These are phyloP conservation scores for Botrytis sinoallii DNA, from an alignment of 2,329 filamentous ascomycete species.

Conservation along the genomic window DNA sequence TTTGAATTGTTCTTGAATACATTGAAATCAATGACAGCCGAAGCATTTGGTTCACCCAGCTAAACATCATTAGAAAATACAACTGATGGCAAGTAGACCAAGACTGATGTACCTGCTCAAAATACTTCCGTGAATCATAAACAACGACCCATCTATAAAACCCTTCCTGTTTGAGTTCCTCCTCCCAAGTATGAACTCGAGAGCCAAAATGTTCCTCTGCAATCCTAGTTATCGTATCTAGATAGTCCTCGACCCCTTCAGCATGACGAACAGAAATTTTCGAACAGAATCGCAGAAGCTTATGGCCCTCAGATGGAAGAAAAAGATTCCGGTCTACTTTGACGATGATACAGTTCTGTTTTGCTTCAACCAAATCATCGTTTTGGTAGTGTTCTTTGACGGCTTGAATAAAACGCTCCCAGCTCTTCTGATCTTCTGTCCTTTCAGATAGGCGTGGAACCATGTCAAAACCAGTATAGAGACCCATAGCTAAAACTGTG, in stretches of 20 bases:
- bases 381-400: slow-evolving; percentile 16
- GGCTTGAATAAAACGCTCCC: slow-evolving; percentile 30
- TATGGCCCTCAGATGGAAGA: slow-evolving; percentile 36
- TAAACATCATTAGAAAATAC: slow-evolving; percentile 11
- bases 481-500: slow-evolving; percentile 26
- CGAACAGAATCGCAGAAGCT: slow-evolving; percentile 35
- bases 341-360: slow-evolving; percentile 33
- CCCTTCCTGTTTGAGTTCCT: slow-evolving; percentile 22
- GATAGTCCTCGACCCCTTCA: slow-evolving; percentile 27
- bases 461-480: slow-evolving; percentile 36
- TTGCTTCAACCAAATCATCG: neutral
- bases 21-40: slow-evolving; percentile 13
- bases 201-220: slow-evolving; percentile 29
- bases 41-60: slow-evolving; percentile 15
- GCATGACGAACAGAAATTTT: slow-evolving; percentile 31
- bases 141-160: slow-evolving; percentile 30
- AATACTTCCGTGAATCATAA: slow-evolving; percentile 30
- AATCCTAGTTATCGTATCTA: slow-evolving; percentile 27
- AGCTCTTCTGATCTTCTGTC: slow-evolving; percentile 31
- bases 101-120: slow-evolving; percentile 34
- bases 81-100: neutral
- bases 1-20: slow-evolving; percentile 15
- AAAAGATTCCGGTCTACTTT: slow-evolving; percentile 32
- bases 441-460: slow-evolving; percentile 32
- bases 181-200: slow-evolving; percentile 29